A percentile compares a stretch with the other conserved stretches of the same genome.
phyloP scores from a whole-genome alignment of 83 land plant species.

The Picea abies region DNA sequence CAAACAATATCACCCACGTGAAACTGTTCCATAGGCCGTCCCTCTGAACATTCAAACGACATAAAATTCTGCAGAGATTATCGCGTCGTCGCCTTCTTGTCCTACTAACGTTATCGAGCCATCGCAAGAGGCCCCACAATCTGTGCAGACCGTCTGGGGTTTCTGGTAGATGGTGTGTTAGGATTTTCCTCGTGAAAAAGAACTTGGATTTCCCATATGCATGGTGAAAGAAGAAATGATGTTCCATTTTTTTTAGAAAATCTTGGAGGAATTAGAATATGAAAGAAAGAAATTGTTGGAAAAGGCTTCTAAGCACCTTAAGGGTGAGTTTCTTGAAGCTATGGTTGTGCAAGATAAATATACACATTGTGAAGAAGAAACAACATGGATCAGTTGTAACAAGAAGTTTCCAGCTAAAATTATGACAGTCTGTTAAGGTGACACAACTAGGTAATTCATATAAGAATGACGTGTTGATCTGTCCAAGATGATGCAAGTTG shows the following conservation, averaged over 20 bases:
- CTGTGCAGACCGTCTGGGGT: slow-evolving; percentile 25
- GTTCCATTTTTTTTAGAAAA: slow-evolving; percentile 24
- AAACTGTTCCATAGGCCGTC: background rate
- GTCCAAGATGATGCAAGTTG: background rate
- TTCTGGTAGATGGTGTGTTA: slow-evolving; percentile 39
- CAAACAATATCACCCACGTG: background rate
- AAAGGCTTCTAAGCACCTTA: slow-evolving; percentile 30
- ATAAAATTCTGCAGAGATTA: too few relatives aligned
- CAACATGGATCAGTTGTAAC: background rate
- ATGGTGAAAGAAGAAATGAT: slow-evolving; percentile 44
- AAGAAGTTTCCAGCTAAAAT: background rate
- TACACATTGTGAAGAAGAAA: background rate
- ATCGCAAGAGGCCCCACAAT: slow-evolving; percentile 29
- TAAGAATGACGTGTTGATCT: background rate
- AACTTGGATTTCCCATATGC: slow-evolving; percentile 37
- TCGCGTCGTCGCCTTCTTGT: slow-evolving; percentile 21
- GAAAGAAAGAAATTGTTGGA: background rate
- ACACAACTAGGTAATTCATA: background rate
- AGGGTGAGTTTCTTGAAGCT: slow-evolving; percentile 54
- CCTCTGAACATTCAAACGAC: background rate
- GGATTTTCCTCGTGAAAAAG: slow-evolving; percentile 34
- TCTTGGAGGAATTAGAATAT: slow-evolving; percentile 21
- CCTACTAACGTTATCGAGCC: slow-evolving; percentile 51
- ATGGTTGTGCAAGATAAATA: background rate
- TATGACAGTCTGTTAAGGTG: background rate